phyloP scores from a whole-genome alignment of 345 rosid species.

The Populus tremula region DNA sequence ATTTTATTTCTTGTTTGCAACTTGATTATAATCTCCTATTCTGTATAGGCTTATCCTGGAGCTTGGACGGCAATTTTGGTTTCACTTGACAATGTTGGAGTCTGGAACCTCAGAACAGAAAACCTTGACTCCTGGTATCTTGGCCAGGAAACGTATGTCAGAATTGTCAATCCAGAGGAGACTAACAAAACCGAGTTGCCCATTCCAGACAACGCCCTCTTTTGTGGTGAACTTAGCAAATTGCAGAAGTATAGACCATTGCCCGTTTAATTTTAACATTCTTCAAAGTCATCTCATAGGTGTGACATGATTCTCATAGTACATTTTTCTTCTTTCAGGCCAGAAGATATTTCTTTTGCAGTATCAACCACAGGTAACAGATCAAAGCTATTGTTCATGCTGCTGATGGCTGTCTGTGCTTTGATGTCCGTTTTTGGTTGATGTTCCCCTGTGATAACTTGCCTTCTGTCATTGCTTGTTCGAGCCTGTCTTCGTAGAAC shows the following conservation, averaged over 20 bases:
- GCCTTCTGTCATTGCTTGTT: conserved; percentile 1
- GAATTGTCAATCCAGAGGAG: conserved; percentile 83
- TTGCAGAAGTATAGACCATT: conserved; percentile 54
- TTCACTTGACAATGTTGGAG: conserved; percentile 94
- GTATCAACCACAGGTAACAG: conserved; percentile 20
- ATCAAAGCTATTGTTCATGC: conserved; percentile 29
- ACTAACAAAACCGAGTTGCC: conserved; percentile 90
- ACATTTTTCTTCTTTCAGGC: conserved; percentile 40
- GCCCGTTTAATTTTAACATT: not conserved
- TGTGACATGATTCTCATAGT: conserved; percentile 13
- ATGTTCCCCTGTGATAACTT: conserved; percentile 18
- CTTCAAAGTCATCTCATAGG: not conserved
- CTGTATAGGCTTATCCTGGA: conserved; percentile 83
- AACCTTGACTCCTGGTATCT: conserved; percentile 98
- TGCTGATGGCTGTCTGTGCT: conserved; percentile 32
- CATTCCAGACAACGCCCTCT: conserved; percentile 78
- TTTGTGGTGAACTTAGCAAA: conserved; percentile 71
- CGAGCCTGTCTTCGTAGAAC: conserved; percentile 19
- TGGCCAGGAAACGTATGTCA: conserved; percentile 93
- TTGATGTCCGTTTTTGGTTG: conserved; percentile 17
- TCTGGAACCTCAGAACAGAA: conserved; percentile 93
- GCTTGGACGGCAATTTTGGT: conserved; percentile 92
- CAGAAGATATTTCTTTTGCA: conserved; percentile 62
- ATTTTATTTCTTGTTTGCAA: not conserved
- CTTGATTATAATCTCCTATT: not conserved